Conservation (phyloP, 495 filamentous ascomycete species). For the Annulohypoxylon nitens region DNA sequence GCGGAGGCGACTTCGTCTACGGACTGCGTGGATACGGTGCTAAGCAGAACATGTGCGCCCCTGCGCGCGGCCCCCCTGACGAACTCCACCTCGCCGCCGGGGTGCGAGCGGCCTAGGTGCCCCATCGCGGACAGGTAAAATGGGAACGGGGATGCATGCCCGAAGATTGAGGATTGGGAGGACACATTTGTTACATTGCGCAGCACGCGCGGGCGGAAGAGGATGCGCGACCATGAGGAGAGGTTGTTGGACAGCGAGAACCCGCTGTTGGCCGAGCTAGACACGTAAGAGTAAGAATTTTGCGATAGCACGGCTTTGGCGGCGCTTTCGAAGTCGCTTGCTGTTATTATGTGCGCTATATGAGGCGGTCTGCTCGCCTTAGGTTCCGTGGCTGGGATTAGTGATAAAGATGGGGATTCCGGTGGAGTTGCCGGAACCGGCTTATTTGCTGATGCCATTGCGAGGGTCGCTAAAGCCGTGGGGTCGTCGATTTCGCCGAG, state of each 20-base stretch:
- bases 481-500: slow-evolving; percentile 77
- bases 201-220: slow-evolving; percentile 83
- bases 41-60: slow-evolving; percentile 52
- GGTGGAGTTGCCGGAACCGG: slow-evolving; percentile 43
- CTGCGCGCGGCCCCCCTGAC: slow-evolving; percentile 59
- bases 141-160: slow-evolving; percentile 75
- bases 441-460: slow-evolving; percentile 1
- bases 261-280: slow-evolving; percentile 78
- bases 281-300: slow-evolving; percentile 87
- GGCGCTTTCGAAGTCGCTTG: slow-evolving; percentile 79
- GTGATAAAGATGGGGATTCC: slow-evolving; percentile 51
- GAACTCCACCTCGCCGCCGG: slow-evolving; percentile 79
- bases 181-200: slow-evolving; percentile 81
- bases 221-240: slow-evolving; percentile 84
- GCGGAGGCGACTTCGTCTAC: slow-evolving; percentile 59
- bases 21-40: slow-evolving; percentile 57
- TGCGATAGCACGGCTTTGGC: slow-evolving; percentile 82
- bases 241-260: slow-evolving; percentile 90
- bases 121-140: slow-evolving; percentile 86
- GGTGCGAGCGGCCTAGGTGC: slow-evolving; percentile 73
- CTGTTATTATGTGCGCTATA: slow-evolving; percentile 47
- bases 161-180: slow-evolving; percentile 79
- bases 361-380: slow-evolving; percentile 53
- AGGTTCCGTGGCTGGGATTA: background rate
- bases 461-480: slow-evolving; percentile 59